A percentile compares a stretch with the other conserved stretches of the same genome.
phyloP scores from a whole-genome alignment of 352 stramenopile species.

The Globisporangium irregulare region DNA sequence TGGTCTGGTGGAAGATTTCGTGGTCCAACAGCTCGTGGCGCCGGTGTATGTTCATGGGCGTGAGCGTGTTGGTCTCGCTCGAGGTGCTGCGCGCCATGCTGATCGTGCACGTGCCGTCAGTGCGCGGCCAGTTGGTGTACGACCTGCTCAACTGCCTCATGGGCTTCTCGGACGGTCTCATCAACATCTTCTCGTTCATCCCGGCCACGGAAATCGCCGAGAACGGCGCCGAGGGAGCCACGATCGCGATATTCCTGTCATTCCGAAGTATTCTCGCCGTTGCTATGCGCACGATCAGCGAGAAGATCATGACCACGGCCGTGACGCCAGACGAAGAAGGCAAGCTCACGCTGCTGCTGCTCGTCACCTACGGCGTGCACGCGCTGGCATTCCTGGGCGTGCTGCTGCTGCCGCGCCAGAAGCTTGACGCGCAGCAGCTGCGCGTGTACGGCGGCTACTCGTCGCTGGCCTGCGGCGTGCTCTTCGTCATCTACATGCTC shows the following conservation, averaged over 20 bases:
- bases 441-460: conserved; percentile 50
- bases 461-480: conserved; percentile 39
- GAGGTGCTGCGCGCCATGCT: conserved; percentile 56
- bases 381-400: conserved; percentile 40
- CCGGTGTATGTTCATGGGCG: conserved; percentile 23
- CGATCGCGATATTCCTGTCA: conserved; percentile 42
- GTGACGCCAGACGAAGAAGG: conserved; percentile 5
- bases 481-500: conserved; percentile 55
- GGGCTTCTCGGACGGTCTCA: conserved; percentile 56
- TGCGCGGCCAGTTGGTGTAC: conserved; percentile 37
- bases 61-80: conserved; percentile 39
- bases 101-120: conserved; percentile 13
- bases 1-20: conserved; percentile 55
- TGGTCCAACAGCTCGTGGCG: conserved; percentile 38
- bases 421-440: conserved; percentile 46
- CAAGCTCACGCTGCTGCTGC: conserved; percentile 33
- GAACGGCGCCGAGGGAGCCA: conserved; percentile 65
- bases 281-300: conserved; percentile 39
- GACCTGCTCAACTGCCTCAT: conserved; percentile 48
- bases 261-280: conserved; percentile 19
- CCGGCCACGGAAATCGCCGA: conserved; percentile 60
- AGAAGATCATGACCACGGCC: conserved; percentile 17
- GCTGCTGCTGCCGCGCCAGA: conserved; percentile 41
- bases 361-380: conserved; percentile 61
- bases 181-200: conserved; percentile 64